Base-by-base conservation (phyloP, 352 stramenopile species). In the Phytophthora fragariae region DNA sequence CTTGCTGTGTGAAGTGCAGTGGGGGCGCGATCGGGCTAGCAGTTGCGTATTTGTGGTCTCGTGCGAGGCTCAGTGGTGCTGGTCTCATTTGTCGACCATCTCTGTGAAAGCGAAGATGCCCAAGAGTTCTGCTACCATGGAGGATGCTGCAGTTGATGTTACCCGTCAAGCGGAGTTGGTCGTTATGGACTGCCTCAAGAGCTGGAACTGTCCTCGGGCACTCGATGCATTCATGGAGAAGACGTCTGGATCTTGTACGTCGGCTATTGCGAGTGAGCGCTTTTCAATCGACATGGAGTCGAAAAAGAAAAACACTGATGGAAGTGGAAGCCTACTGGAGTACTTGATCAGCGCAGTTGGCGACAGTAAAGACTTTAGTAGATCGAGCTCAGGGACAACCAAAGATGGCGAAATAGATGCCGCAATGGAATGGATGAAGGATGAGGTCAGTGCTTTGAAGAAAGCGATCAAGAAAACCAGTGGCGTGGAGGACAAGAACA, bases 381-480 rank as follows among this genome's bases (percentile, higher is more conserved):
- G 58, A 60, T 14, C 50, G 8, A 46, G 35, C 55, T 61, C 33
- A n/a, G 33, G 17, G 61, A 57, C 37, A 17, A 50, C n/a, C 61
- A 72, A 66, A 54, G 72, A 64, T 35, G 57, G 67, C 7, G 75
- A 85, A 19, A 67, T 52, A 24, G 73, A 83, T 17, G 47, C 35
- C 37, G 39, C 17, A 17, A 53, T 69, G 3, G 69, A 77, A 12
- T 93, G 88, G 86, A 85, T 69, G 0, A 89, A 88, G 62, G 82
- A 87, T 14, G 88, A 93, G 24, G 56, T 91, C 3, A 76, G 62
- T 46, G 55, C 73, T 0, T 75, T 95, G 29, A 92, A 89, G 65
- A 92, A 87, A 17, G 85, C 86, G 17, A 93, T 92, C 66, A 94
- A 94, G 64, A 83, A 88, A 57, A 93, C 87, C 0, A 84, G 60